phyloP scores from a whole-genome alignment of 164 flowering plant species.

The Macadamia integrifolia region DNA sequence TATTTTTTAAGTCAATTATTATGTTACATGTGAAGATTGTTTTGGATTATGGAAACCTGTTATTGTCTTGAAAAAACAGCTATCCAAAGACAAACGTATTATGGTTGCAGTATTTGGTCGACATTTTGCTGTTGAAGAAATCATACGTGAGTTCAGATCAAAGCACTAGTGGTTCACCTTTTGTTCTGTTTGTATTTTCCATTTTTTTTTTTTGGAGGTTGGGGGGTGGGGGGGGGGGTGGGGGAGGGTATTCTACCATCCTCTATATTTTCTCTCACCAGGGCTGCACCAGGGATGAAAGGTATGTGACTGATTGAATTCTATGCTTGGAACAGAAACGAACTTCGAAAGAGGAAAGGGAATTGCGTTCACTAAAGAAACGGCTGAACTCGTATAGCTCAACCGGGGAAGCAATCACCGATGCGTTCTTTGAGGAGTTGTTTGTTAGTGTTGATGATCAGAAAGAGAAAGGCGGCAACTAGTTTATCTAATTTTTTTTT shows the following conservation, averaged over 20 bases:
- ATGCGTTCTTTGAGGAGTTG: conserved; percentile 65
- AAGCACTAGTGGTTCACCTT: background rate
- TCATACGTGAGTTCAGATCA: conserved; percentile 67
- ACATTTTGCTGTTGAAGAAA: conserved; percentile 75
- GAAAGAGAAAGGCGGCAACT: background rate
- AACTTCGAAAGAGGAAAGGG: conserved; percentile 64
- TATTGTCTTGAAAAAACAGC: conserved; percentile 34
- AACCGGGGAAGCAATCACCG: conserved; percentile 66
- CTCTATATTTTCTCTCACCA: background rate
- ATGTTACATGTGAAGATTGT: background rate
- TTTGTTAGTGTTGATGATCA: conserved; percentile 8
- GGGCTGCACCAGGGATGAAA: too few species aligned
- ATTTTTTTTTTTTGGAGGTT: background rate
- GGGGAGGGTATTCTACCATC: too few species aligned
- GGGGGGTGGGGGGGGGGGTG: too few species aligned
- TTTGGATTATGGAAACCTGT: conserved; percentile 6
- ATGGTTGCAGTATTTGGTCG: conserved; percentile 89
- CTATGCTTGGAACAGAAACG: conserved; percentile 41
- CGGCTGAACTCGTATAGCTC: conserved; percentile 54
- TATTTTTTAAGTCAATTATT: background rate
- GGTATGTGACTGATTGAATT: background rate
- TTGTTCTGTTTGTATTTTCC: background rate
- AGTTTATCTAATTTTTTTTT: too few species aligned
- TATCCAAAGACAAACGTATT: conserved; percentile 87
- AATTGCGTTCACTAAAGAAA: conserved; percentile 74